Evolutionary conservation across 257 asterid species (phyloP).

Genomic region (Capsicum pubescens): DNA sequence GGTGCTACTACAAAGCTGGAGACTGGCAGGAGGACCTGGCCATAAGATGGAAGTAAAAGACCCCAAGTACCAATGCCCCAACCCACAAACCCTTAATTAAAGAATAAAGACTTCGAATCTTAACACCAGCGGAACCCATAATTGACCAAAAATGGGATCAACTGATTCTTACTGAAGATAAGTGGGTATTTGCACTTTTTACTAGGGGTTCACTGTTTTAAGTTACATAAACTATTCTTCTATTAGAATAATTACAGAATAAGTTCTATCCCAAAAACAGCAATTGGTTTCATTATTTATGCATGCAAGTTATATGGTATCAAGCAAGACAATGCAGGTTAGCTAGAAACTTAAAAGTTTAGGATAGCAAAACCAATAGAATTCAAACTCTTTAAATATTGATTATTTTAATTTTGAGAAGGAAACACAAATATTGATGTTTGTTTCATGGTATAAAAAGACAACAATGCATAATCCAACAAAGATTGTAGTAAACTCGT

Average conservation of each 20-base stretch:
- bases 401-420: not conserved
- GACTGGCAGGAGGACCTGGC: not conserved
- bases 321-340: not conserved
- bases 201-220: not conserved
- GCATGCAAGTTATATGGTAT: not conserved
- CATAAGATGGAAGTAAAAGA: not conserved
- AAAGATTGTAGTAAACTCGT: not conserved
- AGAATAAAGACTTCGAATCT: not conserved
- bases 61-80: not conserved
- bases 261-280: not conserved
- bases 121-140: not conserved
- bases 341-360: not conserved
- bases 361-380: conserved; percentile 7
- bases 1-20: not conserved
- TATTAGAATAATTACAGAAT: not conserved
- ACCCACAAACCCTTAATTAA: not conserved
- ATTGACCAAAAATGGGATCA: not conserved
- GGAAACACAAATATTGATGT: not conserved
- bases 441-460: conserved; percentile 1
- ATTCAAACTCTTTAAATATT: not conserved
- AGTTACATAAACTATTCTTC: conserved; percentile 13
- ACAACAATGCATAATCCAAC: conserved; percentile 11
- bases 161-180: not conserved
- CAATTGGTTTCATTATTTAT: not conserved
- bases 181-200: not conserved